These are phyloP conservation scores for Orbilia blumenaviensis DNA, from an alignment of 2,329 filamentous ascomycete genomes.

Conservation along the genomic window DNA sequence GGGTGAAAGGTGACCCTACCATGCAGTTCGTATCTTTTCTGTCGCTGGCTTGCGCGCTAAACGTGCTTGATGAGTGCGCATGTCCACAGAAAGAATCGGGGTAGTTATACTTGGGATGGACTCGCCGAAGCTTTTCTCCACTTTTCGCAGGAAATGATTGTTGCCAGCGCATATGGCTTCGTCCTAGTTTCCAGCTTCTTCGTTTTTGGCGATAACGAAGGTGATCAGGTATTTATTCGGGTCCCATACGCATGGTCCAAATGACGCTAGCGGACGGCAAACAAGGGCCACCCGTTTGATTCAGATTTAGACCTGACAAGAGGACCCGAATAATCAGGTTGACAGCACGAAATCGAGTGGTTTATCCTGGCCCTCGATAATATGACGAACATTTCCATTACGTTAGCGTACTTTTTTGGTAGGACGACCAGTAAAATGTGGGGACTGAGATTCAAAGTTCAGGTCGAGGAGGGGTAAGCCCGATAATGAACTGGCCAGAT, in stretches of 20 bases:
- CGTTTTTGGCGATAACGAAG: slow-evolving; percentile 16
- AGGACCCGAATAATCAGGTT: slow-evolving; percentile 30
- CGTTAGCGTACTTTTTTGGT: slow-evolving; percentile 23
- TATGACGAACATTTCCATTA: slow-evolving; percentile 45
- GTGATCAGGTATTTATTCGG: background rate
- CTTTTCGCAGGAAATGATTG: slow-evolving; percentile 5
- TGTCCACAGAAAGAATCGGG: background rate
- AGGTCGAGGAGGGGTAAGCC: slow-evolving; percentile 40
- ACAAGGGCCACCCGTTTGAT: slow-evolving; percentile 49
- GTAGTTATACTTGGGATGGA: background rate
- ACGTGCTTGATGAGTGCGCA: background rate
- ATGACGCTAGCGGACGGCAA: slow-evolving; percentile 53
- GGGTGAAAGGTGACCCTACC: background rate
- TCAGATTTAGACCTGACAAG: slow-evolving; percentile 31
- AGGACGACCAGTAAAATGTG: slow-evolving; percentile 9
- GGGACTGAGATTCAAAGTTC: slow-evolving; percentile 1
- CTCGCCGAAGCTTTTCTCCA: slow-evolving; percentile 1
- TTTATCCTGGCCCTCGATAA: slow-evolving; percentile 26
- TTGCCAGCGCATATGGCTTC: slow-evolving; percentile 27
- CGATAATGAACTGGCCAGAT: slow-evolving; percentile 17
- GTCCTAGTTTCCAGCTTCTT: background rate
- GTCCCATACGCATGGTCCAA: slow-evolving; percentile 37
- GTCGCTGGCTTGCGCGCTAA: slow-evolving; percentile 38
- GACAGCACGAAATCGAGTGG: slow-evolving; percentile 29
- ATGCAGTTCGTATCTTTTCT: slow-evolving; percentile 23